Evolutionary conservation across 164 flowering plant genomes (phyloP).

Genomic region (Cinnamomum chago): DNA sequence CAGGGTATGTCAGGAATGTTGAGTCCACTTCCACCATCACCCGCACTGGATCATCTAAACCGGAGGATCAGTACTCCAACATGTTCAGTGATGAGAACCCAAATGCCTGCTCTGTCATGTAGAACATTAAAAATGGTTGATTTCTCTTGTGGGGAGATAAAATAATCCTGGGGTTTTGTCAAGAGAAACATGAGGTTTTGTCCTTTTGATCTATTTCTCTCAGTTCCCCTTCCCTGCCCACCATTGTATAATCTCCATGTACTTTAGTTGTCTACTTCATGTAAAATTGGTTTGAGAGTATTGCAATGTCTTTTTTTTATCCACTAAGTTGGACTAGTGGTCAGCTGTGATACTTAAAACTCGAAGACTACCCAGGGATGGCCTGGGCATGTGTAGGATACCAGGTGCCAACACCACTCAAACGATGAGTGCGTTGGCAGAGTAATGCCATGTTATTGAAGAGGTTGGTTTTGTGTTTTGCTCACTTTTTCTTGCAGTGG

Average conservation of each 20-base stretch:
- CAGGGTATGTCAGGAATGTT: conserved; percentile 59
- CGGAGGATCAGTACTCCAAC: conserved; percentile 53
- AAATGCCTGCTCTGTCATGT: conserved; percentile 70
- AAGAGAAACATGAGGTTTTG: background rate
- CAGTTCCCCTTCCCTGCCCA: background rate
- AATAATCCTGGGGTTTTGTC: background rate
- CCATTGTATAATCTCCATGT: background rate
- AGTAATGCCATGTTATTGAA: too few species aligned
- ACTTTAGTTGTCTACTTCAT: background rate
- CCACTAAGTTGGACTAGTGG: too few species aligned
- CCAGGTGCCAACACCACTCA: too few species aligned
- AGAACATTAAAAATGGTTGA: background rate
- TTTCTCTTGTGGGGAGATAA: background rate
- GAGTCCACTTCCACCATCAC: conserved; percentile 22
- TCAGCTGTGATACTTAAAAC: too few species aligned
- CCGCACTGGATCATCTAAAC: conserved; percentile 22
- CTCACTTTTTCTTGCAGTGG: too few species aligned
- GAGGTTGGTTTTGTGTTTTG: too few species aligned
- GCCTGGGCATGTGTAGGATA: too few species aligned
- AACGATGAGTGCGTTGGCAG: too few species aligned
- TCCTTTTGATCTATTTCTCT: background rate
- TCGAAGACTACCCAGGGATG: too few species aligned
- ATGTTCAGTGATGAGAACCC: conserved; percentile 92
- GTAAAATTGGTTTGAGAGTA: too few species aligned
- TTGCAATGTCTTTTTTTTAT: too few species aligned